Conservation (phyloP, 139 green algal species). For the Haematococcus lacustris region DNA sequence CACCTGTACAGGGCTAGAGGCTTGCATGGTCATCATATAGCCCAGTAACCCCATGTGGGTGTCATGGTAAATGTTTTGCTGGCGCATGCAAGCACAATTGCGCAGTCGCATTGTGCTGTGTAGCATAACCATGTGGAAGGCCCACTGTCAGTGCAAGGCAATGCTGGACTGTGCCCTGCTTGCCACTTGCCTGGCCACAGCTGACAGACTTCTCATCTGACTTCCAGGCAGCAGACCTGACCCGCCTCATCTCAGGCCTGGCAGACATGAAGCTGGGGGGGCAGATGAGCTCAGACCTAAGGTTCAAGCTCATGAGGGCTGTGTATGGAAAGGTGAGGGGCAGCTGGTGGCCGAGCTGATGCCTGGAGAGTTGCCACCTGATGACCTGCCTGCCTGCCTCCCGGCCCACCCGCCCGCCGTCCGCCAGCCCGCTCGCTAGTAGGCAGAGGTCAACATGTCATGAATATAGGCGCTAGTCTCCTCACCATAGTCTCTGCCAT, state of each 20-base stretch:
- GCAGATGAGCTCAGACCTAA: neutral
- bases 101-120: no score
- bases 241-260: slow-evolving; percentile 29
- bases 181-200: no score
- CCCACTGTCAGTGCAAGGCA: no score
- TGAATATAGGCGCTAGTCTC: neutral
- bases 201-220: slow-evolving; percentile 43
- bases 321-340: slow-evolving; percentile 29
- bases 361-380: neutral
- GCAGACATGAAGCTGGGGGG: slow-evolving; percentile 20
- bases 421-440: neutral
- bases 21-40: no score
- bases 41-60: no score
- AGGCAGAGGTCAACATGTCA: neutral
- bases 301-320: slow-evolving; percentile 19
- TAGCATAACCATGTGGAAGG: no score
- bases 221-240: slow-evolving; percentile 34
- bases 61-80: no score
- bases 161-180: no score
- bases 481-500: neutral
- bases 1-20: no score
- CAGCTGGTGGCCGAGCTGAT: neutral
- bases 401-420: no score
- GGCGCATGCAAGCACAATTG: no score
- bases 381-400: neutral